Conservation (phyloP, 768 basidiomycete genomes). For the Cystofilobasidium macerans region DNA sequence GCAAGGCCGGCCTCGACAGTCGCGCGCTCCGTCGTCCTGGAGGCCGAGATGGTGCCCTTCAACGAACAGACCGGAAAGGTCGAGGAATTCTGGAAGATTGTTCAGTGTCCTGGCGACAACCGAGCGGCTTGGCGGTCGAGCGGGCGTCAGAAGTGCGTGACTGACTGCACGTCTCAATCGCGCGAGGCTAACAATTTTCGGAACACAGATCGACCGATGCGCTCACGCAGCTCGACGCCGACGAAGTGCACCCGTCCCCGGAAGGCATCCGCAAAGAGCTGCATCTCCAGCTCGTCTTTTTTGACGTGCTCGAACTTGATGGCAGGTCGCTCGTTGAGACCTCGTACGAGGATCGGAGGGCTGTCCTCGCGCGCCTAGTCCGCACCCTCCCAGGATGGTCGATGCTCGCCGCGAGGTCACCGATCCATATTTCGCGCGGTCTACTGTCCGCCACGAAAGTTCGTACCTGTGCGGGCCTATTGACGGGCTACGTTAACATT, state of each 20-base stretch:
- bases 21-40: slow-evolving; percentile 42
- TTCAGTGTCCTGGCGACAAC: slow-evolving; percentile 17
- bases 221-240: not conserved
- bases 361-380: slow-evolving; percentile 52
- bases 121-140: slow-evolving; percentile 16
- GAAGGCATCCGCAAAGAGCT: slow-evolving; percentile 41
- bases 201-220: not conserved
- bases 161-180: too few species aligned
- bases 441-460: slow-evolving; percentile 25
- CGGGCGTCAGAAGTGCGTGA: not conserved
- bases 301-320: slow-evolving; percentile 67
- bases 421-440: slow-evolving; percentile 42
- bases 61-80: slow-evolving; percentile 49
- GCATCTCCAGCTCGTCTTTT: slow-evolving; percentile 73
- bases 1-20: not conserved
- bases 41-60: slow-evolving; percentile 86
- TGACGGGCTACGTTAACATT: too few species aligned
- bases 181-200: not conserved
- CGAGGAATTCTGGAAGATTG: slow-evolving; percentile 52
- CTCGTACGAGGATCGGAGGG: slow-evolving; percentile 53
- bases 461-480: too few species aligned
- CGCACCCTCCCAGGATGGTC: slow-evolving; percentile 45
- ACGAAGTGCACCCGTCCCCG: slow-evolving; percentile 31
- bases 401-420: slow-evolving; percentile 47
- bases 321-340: slow-evolving; percentile 47